A percentile compares a stretch with the other conserved stretches of the same genome.
Conservation (phyloP, 2,329 filamentous ascomycete species). For the Paecilomyces niveus region DNA sequence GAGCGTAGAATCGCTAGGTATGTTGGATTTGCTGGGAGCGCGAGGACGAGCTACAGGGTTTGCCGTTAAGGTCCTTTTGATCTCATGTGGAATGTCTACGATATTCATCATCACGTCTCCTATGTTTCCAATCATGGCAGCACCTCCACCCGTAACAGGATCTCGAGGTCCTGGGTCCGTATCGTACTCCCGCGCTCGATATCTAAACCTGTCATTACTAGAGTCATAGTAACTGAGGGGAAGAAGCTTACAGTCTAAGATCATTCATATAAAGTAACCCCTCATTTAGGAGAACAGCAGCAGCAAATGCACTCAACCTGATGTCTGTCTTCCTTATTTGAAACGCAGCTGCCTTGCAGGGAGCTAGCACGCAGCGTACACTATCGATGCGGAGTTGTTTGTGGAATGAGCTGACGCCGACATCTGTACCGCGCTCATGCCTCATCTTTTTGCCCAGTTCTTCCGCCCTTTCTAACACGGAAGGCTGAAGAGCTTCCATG, state of each 20-base stretch:
- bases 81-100: slow-evolving; percentile 56
- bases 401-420: slow-evolving; percentile 63
- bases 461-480: slow-evolving; percentile 50
- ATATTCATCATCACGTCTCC: slow-evolving; percentile 75
- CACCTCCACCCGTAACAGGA: slow-evolving; percentile 68
- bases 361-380: slow-evolving; percentile 64
- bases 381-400: slow-evolving; percentile 59
- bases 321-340: slow-evolving; percentile 61
- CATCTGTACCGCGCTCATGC: slow-evolving; percentile 56
- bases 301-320: slow-evolving; percentile 64
- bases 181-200: slow-evolving; percentile 60
- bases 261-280: slow-evolving; percentile 61
- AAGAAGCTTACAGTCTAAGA: slow-evolving; percentile 57
- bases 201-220: slow-evolving; percentile 27
- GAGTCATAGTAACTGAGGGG: slow-evolving; percentile 19
- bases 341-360: slow-evolving; percentile 66
- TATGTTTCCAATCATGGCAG: slow-evolving; percentile 75
- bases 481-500: slow-evolving; percentile 50
- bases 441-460: slow-evolving; percentile 59
- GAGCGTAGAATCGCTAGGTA: not conserved
- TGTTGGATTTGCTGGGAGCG: not conserved
- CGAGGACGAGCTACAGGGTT: not conserved
- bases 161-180: slow-evolving; percentile 73
- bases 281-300: slow-evolving; percentile 59
- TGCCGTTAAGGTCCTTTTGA: not conserved